Conservation (phyloP, 2,329 filamentous ascomycete species). For the Cladosporium cucumerinum region DNA sequence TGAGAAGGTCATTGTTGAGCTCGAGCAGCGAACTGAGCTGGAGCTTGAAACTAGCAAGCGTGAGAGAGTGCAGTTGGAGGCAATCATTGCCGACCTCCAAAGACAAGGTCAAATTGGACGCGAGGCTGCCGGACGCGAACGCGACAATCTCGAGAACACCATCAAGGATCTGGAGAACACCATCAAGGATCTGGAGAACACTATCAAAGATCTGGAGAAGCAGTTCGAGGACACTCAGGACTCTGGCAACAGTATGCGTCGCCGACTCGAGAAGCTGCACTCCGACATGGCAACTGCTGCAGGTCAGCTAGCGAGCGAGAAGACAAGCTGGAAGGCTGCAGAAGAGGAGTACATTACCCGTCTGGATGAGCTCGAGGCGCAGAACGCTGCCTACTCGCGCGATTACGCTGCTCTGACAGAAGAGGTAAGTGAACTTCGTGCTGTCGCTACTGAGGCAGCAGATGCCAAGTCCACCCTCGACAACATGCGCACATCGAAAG, state of each 20-base stretch:
- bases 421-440: slow-evolving; percentile 45
- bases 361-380: slow-evolving; percentile 53
- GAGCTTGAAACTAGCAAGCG: slow-evolving; percentile 58
- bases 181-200: slow-evolving; percentile 70
- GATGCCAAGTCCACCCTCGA: slow-evolving; percentile 68
- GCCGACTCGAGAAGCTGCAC: slow-evolving; percentile 80
- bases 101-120: slow-evolving; percentile 38
- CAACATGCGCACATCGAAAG: slow-evolving; percentile 27
- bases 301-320: slow-evolving; percentile 77
- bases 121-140: slow-evolving; percentile 55
- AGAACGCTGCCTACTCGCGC: slow-evolving; percentile 46
- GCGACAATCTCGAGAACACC: slow-evolving; percentile 60
- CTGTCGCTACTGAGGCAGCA: slow-evolving; percentile 65
- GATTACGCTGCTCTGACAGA: slow-evolving; percentile 45
- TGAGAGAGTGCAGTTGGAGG: slow-evolving; percentile 63
- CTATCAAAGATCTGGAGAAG: slow-evolving; percentile 71
- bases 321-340: slow-evolving; percentile 69
- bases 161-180: slow-evolving; percentile 60
- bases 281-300: slow-evolving; percentile 79
- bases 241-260: slow-evolving; percentile 56
- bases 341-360: slow-evolving; percentile 56
- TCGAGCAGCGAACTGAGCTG: slow-evolving; percentile 74
- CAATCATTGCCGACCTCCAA: slow-evolving; percentile 41
- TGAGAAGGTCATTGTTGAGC: slow-evolving; percentile 64
- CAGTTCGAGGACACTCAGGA: slow-evolving; percentile 78